Conservation (phyloP, 1,284 basidiomycete genomes). For the Ceratobasidium sp. region DNA sequence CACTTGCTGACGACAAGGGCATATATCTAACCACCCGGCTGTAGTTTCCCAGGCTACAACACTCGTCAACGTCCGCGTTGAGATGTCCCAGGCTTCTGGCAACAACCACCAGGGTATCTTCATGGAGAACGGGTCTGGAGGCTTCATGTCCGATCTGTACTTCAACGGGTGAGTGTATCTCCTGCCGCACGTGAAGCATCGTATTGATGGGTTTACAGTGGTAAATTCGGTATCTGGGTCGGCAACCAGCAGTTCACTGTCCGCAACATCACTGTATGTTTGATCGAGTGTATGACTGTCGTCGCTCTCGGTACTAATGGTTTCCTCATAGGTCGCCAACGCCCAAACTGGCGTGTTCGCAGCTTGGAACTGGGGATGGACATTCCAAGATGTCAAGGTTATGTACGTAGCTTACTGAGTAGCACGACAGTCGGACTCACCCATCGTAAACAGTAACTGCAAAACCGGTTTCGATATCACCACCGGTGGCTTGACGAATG, state of each 20-base stretch:
- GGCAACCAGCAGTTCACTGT: slow-evolving; percentile 78
- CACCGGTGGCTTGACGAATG: slow-evolving; percentile 63
- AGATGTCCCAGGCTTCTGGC: slow-evolving; percentile 70
- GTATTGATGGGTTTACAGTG: slow-evolving; percentile 46
- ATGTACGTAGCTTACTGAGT: slow-evolving; percentile 63
- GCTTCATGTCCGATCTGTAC: slow-evolving; percentile 77
- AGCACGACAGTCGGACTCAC: not conserved
- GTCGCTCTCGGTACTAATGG: no score
- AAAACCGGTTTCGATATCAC: slow-evolving; percentile 64
- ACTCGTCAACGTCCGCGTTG: slow-evolving; percentile 69
- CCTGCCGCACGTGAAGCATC: not conserved
- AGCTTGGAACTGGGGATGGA: slow-evolving; percentile 64
- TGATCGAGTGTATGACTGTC: not conserved
- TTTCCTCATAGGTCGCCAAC: slow-evolving; percentile 62
- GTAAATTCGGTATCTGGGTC: slow-evolving; percentile 71
- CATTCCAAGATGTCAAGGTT: slow-evolving; percentile 70
- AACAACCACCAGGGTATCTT: slow-evolving; percentile 67
- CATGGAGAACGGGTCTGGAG: slow-evolving; percentile 77
- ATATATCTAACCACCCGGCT: slow-evolving; percentile 67
- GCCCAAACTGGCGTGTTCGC: slow-evolving; percentile 61
- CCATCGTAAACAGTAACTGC: not conserved
- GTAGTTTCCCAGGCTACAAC: slow-evolving; percentile 81
- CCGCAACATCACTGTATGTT: slow-evolving; percentile 62
- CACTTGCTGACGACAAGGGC: not conserved
- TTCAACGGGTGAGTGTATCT: slow-evolving; percentile 66